phyloP scores from a whole-genome alignment of 257 asterid species.

The Misopates orontium region DNA sequence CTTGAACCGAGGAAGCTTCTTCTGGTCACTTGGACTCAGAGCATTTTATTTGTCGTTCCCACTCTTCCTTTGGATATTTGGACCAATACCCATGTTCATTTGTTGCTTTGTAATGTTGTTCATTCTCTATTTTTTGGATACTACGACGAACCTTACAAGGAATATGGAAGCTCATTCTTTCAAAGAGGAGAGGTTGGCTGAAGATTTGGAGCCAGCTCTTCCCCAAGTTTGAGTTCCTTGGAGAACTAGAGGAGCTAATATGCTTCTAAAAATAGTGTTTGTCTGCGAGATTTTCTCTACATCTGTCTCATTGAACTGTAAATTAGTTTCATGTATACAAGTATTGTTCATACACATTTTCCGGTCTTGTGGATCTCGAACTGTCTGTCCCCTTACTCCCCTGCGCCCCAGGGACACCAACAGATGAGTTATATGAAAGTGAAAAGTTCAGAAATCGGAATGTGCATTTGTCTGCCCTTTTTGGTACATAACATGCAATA shows the following conservation, averaged over 20 bases:
- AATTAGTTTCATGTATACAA: too few relatives aligned
- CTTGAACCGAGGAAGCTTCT: conserved; percentile 67
- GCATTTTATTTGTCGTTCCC: conserved; percentile 86
- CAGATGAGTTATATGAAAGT: too few relatives aligned
- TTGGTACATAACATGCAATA: too few relatives aligned
- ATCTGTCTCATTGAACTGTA: too few relatives aligned
- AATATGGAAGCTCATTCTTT: conserved; percentile 46
- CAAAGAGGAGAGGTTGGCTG: conserved; percentile 27
- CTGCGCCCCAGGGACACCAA: too few relatives aligned
- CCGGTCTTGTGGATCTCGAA: too few relatives aligned
- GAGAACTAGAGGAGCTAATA: background rate
- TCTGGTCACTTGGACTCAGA: conserved; percentile 81
- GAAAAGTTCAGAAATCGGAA: too few relatives aligned
- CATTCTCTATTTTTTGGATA: conserved; percentile 71
- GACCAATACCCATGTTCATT: conserved; percentile 72
- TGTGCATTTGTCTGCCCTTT: too few relatives aligned
- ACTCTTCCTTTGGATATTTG: conserved; percentile 75
- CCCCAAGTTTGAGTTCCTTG: conserved; percentile 16
- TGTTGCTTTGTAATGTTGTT: conserved; percentile 57
- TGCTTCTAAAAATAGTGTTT: background rate
- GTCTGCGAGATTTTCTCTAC: background rate
- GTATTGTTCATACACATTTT: too few relatives aligned
- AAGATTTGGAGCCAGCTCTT: conserved; percentile 43
- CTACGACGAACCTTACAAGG: conserved; percentile 61
- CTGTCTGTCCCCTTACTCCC: too few relatives aligned